Conservation (phyloP, 495 filamentous ascomycete species). For the Penicillium crystallinum region DNA sequence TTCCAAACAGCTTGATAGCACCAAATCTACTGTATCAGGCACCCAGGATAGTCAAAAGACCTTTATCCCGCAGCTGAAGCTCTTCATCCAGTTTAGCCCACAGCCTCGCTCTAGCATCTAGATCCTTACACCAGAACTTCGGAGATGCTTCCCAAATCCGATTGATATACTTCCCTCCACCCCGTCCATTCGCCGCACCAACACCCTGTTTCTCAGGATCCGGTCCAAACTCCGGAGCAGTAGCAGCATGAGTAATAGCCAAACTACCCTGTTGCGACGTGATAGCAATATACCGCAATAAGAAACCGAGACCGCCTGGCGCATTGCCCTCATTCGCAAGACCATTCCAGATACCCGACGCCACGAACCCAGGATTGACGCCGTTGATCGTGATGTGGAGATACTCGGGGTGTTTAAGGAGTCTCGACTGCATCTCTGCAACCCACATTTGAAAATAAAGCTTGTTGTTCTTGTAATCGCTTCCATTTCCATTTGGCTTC, state of each 20-base stretch:
- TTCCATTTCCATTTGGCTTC: background rate
- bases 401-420: conserved; percentile 15
- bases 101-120: conserved; percentile 6
- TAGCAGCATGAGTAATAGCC: conserved; percentile 20
- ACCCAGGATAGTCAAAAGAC: conserved; percentile 9
- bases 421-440: conserved; percentile 16
- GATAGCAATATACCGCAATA: conserved; percentile 12
- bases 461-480: conserved; percentile 21
- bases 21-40: background rate
- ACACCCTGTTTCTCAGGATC: conserved; percentile 14
- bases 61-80: conserved; percentile 13
- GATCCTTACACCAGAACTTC: conserved; percentile 10
- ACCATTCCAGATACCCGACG: conserved; percentile 17
- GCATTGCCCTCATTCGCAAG: background rate
- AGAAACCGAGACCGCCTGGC: background rate
- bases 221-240: conserved; percentile 16
- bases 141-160: conserved; percentile 20
- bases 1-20: background rate
- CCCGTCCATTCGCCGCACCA: conserved; percentile 4
- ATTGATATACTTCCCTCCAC: conserved; percentile 26
- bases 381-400: conserved; percentile 25
- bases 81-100: conserved; percentile 18
- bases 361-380: conserved; percentile 20
- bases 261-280: conserved; percentile 19
- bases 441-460: conserved; percentile 24